Percentiles rank a stretch among this genome's conserved stretches.
These are phyloP conservation scores for Tulasnella sp. DNA, from an alignment of 768 basidiomycete species.

Conservation along the genomic window DNA sequence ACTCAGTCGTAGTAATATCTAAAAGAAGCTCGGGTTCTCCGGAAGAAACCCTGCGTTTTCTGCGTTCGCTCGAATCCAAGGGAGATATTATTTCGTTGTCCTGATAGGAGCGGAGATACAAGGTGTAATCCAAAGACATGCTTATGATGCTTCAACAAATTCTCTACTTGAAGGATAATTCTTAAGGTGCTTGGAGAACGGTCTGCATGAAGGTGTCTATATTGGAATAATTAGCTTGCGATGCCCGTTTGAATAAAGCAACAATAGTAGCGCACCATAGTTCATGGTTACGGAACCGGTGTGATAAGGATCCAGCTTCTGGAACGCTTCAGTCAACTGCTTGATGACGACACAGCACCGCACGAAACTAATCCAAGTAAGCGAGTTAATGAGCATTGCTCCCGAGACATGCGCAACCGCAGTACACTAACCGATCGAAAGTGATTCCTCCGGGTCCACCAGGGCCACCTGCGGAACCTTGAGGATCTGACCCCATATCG, in stretches of 20 bases:
- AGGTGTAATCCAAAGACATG: not conserved
- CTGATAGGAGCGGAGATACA: not conserved
- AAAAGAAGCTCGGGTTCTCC: too few species aligned
- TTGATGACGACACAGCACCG: constrained; percentile 80
- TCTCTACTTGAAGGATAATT: not conserved
- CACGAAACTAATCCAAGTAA: constrained; percentile 49
- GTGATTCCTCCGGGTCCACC: constrained; percentile 55
- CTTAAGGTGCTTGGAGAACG: constrained; percentile 17
- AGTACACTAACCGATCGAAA: constrained; percentile 55
- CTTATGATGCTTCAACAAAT: not conserved
- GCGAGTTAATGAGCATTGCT: not conserved
- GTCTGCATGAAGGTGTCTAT: constrained; percentile 26
- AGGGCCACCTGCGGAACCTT: constrained; percentile 11
- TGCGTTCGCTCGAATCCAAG: not conserved
- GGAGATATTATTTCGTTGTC: not conserved
- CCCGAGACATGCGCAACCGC: not conserved
- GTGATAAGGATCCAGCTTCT: constrained; percentile 56
- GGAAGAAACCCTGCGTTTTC: not conserved
- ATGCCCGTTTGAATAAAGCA: constrained; percentile 31
- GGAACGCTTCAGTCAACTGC: constrained; percentile 70
- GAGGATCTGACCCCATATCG: constrained; percentile 16
- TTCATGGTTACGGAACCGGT: constrained; percentile 67
- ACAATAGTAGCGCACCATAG: constrained; percentile 67
- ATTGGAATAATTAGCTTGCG: not conserved
- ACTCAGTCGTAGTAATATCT: not conserved